Percentiles rank a stretch among this genome's conserved stretches.
Evolutionary conservation across 2,329 filamentous ascomycete species (phyloP).

Genomic region (Trichoderma pleuroti): DNA sequence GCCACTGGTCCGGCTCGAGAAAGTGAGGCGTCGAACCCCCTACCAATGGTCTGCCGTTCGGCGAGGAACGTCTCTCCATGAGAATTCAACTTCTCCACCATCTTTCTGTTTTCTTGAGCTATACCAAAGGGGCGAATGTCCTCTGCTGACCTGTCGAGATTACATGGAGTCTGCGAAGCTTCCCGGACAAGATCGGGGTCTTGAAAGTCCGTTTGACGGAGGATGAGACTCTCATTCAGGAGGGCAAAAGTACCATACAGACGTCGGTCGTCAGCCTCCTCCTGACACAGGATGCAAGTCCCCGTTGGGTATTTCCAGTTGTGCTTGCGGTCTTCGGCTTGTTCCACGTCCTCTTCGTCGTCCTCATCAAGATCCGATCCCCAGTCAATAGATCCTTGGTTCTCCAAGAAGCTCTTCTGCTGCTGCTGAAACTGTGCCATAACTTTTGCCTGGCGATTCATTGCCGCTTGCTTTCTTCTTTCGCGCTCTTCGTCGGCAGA

Average conservation of each 20-base stretch:
- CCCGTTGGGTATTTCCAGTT: conserved; percentile 86
- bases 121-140: conserved; percentile 84
- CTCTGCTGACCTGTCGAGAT: conserved; percentile 81
- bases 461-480: conserved; percentile 83
- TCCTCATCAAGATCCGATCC: conserved; percentile 73
- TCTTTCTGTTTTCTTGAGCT: conserved; percentile 77
- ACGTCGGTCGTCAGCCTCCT: conserved; percentile 84
- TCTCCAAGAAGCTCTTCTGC: conserved; percentile 90
- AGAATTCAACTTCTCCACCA: conserved; percentile 70
- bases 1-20: conserved; percentile 74
- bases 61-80: conserved; percentile 67
- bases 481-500: conserved; percentile 70
- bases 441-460: conserved; percentile 85
- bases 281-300: conserved; percentile 94
- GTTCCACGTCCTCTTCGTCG: conserved; percentile 58
- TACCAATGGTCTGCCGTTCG: conserved; percentile 80
- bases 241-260: conserved; percentile 93
- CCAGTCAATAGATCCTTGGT: conserved; percentile 84
- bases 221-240: conserved; percentile 77
- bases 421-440: conserved; percentile 99
- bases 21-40: conserved; percentile 73
- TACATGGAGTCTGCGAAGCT: conserved; percentile 71
- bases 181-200: conserved; percentile 84
- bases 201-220: conserved; percentile 80
- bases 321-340: conserved; percentile 60